Conservation (phyloP, 345 rosid genomes). For the Euphorbia lathyris region DNA sequence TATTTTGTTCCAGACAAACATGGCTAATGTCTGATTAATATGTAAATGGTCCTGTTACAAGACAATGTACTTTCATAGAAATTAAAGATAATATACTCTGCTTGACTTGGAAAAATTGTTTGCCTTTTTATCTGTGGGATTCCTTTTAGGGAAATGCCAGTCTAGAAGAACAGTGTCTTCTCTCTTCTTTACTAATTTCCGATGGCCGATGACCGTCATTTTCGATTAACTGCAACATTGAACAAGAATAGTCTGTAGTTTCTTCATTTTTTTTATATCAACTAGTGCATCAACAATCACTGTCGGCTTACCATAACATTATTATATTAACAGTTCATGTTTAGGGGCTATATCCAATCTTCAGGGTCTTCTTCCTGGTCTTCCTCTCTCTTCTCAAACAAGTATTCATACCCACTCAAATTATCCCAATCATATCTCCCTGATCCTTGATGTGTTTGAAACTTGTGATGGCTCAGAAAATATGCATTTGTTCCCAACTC, state of each 20-base stretch:
- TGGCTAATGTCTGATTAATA: background rate
- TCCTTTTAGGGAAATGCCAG: too few species aligned
- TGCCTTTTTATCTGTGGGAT: too few species aligned
- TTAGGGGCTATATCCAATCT: background rate
- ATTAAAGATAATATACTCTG: conserved; percentile 15
- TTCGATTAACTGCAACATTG: too few species aligned
- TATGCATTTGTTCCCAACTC: conserved; percentile 14
- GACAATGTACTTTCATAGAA: background rate
- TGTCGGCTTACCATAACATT: too few species aligned
- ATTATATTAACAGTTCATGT: background rate
- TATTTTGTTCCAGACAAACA: background rate
- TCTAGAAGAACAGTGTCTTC: too few species aligned
- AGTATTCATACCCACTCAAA: conserved; percentile 4
- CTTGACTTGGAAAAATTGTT: too few species aligned
- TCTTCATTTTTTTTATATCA: too few species aligned
- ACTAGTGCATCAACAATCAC: too few species aligned
- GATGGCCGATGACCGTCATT: too few species aligned
- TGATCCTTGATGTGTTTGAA: conserved; percentile 16
- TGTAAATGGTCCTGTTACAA: background rate
- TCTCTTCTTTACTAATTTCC: too few species aligned
- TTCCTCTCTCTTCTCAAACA: conserved; percentile 1
- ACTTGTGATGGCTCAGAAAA: conserved; percentile 9
- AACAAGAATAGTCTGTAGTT: too few species aligned
- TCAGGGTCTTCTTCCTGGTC: conserved; percentile 3
- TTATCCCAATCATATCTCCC: conserved; percentile 15